Percentiles rank a stretch among this genome's conserved stretches.
phyloP scores from a whole-genome alignment of 139 green algal species.

The Coccomyxa sp. region DNA sequence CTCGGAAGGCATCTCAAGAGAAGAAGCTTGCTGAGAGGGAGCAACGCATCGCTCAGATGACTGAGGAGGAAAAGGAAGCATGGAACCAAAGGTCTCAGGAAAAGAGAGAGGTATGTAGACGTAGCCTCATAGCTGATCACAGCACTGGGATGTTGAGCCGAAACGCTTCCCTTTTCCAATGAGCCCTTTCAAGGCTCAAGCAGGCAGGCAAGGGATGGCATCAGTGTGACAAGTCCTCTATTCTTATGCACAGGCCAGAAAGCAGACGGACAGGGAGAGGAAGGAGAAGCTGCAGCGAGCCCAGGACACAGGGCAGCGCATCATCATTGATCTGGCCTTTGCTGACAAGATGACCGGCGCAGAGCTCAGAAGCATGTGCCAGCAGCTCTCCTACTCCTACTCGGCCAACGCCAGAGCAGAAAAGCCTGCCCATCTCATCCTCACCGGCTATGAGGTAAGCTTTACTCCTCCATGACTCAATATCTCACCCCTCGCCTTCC shows the following conservation, averaged over 20 bases:
- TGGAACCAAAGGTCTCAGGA: not conserved
- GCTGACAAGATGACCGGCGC: conserved; percentile 51
- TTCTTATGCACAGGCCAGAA: not conserved
- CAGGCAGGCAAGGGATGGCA: not conserved
- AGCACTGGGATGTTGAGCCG: not conserved
- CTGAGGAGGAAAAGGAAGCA: conserved; percentile 7
- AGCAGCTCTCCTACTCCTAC: conserved; percentile 73
- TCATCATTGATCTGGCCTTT: conserved; percentile 78
- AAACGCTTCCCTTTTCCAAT: no score
- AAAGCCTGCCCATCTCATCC: conserved; percentile 41
- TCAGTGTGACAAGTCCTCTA: not conserved
- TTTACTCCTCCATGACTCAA: not conserved
- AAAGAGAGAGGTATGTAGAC: not conserved
- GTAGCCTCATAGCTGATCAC: not conserved
- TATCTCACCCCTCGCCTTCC: no score
- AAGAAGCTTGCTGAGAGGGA: conserved; percentile 1
- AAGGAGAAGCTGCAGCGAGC: conserved; percentile 6
- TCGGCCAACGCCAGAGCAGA: conserved; percentile 36
- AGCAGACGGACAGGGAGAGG: not conserved
- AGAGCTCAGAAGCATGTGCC: conserved; percentile 50
- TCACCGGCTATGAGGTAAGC: conserved; percentile 45
- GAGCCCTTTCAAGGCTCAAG: not conserved
- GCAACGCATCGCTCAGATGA: conserved; percentile 10
- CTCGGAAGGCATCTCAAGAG: not conserved
- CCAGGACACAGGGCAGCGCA: conserved; percentile 27